Base-by-base conservation (phyloP, 495 filamentous ascomycete genomes). In the Lichenothelia convexa region DNA sequence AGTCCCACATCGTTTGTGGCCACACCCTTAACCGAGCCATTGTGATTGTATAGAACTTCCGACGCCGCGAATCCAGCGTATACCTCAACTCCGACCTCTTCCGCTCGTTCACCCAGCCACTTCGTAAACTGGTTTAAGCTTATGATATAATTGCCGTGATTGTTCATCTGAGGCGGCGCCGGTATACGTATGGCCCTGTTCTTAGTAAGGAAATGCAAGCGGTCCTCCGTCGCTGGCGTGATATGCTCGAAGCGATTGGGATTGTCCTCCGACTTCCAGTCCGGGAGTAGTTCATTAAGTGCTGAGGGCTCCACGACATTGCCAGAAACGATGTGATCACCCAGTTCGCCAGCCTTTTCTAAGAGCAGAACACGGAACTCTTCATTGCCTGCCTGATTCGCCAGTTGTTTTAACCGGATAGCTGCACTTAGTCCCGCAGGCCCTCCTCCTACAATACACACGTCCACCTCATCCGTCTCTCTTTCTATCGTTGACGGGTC, bases 71-170 rank as follows among this genome's bases (percentile, higher is more conserved):
- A 95, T 12, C 89, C 89, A 8, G 89, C 80, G 45, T 93, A 99
- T 8, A 99, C 69, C 56, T 99, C 89, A n/a, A 95, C 91, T n/a
- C 87, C 89, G 18, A 93, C 43, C 55, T 95, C 89, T 59, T 95
- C 91, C 3, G 89, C 89, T 16, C 89, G 69, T 53, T 95, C 89
- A 12, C 79, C 82, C 11, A 99, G 62, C 89, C 89, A 99, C 54
- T 87, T 93, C 22, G 75, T 77, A 42, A 95, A 73, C 52, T 95
- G 79, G 51, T 86, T 94, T 48, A 99, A 57, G 52, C 83, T 92
- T 45, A 99, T 67, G 40, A 99, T 99, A 53, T 89, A 94, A 54
- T 99, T 99, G 16, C 89, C 89, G 47, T 92, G 69, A 55, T 99
- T 99, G 57, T 92, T 70, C 91, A 99, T 95, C 62, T 95, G 89